phyloP scores from a whole-genome alignment of 192 early-diverging fungal species.

The Rhizophlyctis rosea region DNA sequence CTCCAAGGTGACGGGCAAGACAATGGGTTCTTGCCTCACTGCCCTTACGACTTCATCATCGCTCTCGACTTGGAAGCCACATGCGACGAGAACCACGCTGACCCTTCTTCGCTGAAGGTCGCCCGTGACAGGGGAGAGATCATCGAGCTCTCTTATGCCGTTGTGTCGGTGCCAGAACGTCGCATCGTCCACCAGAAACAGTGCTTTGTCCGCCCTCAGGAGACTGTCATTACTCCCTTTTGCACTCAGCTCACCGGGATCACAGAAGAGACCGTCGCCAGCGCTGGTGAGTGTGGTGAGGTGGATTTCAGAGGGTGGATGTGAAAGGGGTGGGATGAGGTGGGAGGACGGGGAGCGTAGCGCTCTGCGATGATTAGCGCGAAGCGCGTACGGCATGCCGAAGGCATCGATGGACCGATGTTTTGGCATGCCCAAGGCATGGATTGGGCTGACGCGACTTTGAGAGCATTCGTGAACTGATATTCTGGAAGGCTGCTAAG shows the following conservation, averaged over 20 bases:
- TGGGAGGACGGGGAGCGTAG: background rate
- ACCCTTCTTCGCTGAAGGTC: constrained; percentile 53
- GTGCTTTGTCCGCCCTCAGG: constrained; percentile 23
- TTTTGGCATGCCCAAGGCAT: background rate
- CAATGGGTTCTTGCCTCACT: constrained; percentile 10
- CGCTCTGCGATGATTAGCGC: background rate
- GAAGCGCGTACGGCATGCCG: background rate
- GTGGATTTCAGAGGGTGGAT: too few relatives aligned
- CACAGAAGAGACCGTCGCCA: constrained; percentile 49
- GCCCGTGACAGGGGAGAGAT: constrained; percentile 38
- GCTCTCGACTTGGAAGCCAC: constrained; percentile 68
- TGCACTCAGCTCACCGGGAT: constrained; percentile 60
- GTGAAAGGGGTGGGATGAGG: too few relatives aligned
- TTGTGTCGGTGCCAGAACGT: constrained; percentile 19
- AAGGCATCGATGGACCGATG: background rate
- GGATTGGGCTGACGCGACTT: too few relatives aligned
- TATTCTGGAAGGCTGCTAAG: too few relatives aligned
- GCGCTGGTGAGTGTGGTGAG: constrained; percentile 47
- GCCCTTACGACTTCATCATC: constrained; percentile 53
- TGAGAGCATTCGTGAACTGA: too few relatives aligned
- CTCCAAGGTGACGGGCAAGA: constrained; percentile 9
- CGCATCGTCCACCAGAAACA: constrained; percentile 28
- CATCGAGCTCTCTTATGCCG: constrained; percentile 36
- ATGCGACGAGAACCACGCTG: constrained; percentile 67
- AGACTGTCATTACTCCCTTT: constrained; percentile 51